phyloP scores from a whole-genome alignment of 2,329 filamentous ascomycete species.

The Verticillium isaacii region DNA sequence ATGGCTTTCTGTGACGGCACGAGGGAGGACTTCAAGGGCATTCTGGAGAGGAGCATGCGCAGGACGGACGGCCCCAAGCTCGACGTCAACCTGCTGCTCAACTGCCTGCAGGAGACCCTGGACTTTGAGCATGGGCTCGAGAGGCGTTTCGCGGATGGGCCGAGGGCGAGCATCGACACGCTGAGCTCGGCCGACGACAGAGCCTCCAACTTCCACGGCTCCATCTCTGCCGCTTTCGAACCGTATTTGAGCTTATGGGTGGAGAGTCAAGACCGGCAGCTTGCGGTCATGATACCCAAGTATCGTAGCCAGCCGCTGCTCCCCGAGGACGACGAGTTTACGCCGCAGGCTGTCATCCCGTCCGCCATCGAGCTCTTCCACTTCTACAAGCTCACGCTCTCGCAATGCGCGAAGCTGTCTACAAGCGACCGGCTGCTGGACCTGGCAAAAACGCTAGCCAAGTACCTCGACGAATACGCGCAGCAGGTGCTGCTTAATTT shows the following conservation, averaged over 20 bases:
- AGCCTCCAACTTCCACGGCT: constrained; percentile 74
- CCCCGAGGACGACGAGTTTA: constrained; percentile 85
- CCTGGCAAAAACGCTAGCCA: constrained; percentile 78
- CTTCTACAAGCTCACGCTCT: constrained; percentile 88
- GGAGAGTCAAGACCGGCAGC: constrained; percentile 86
- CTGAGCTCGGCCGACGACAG: constrained; percentile 74
- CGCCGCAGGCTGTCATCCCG: constrained; percentile 79
- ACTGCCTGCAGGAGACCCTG: constrained; percentile 89
- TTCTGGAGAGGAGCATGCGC: constrained; percentile 82
- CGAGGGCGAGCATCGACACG: constrained; percentile 84
- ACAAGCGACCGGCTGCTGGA: constrained; percentile 85
- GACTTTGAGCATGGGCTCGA: constrained; percentile 95
- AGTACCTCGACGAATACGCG: constrained; percentile 92
- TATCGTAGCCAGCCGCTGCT: constrained; percentile 81
- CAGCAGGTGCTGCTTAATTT: constrained; percentile 83
- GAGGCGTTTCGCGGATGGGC: constrained; percentile 68
- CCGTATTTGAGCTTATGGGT: constrained; percentile 97
- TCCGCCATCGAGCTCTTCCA: constrained; percentile 97
- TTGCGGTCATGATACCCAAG: constrained; percentile 78
- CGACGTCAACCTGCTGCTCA: constrained; percentile 84
- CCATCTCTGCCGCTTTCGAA: constrained; percentile 94
- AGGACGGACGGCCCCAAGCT: constrained; percentile 71
- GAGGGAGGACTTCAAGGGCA: constrained; percentile 89
- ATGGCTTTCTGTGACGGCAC: constrained; percentile 95
- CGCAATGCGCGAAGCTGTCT: constrained; percentile 93